These are phyloP conservation scores for Cercophora sp. DNA, from an alignment of 495 filamentous ascomycete genomes.

Conservation along the genomic window DNA sequence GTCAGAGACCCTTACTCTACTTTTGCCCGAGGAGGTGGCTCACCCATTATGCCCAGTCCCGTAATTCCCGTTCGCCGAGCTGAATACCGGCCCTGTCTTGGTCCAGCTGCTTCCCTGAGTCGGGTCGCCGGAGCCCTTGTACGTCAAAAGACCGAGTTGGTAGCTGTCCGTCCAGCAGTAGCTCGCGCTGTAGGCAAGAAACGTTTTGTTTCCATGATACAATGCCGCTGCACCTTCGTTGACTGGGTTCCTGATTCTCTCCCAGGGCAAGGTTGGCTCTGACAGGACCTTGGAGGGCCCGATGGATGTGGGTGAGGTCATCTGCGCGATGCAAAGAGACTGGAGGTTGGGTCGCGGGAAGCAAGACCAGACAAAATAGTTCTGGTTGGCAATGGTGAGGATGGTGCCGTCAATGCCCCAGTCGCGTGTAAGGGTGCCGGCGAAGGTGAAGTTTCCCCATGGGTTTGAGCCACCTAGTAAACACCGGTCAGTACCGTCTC, in stretches of 20 bases:
- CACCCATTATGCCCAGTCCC: conserved; percentile 38
- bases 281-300: conserved; percentile 33
- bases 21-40: background rate
- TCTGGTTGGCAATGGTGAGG: conserved; percentile 30
- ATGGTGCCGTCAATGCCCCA: conserved; percentile 43
- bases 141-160: conserved; percentile 45
- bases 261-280: conserved; percentile 41
- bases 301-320: conserved; percentile 28
- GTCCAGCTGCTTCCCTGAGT: conserved; percentile 35
- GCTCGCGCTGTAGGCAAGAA: conserved; percentile 45
- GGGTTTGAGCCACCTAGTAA: conserved; percentile 42
- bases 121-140: conserved; percentile 38
- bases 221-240: conserved; percentile 43
- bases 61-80: conserved; percentile 44
- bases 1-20: background rate
- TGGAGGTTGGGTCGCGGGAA: conserved; percentile 39
- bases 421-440: conserved; percentile 29
- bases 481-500: too few species aligned
- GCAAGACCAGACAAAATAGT: conserved; percentile 47
- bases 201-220: conserved; percentile 40
- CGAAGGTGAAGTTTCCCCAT: conserved; percentile 38
- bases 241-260: conserved; percentile 44
- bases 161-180: conserved; percentile 50
- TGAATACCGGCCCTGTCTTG: conserved; percentile 28
- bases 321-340: conserved; percentile 43